Evolutionary conservation across 192 early-diverging fungal genomes (phyloP).

Genomic region (Borealophlyctis nickersoniae): DNA sequence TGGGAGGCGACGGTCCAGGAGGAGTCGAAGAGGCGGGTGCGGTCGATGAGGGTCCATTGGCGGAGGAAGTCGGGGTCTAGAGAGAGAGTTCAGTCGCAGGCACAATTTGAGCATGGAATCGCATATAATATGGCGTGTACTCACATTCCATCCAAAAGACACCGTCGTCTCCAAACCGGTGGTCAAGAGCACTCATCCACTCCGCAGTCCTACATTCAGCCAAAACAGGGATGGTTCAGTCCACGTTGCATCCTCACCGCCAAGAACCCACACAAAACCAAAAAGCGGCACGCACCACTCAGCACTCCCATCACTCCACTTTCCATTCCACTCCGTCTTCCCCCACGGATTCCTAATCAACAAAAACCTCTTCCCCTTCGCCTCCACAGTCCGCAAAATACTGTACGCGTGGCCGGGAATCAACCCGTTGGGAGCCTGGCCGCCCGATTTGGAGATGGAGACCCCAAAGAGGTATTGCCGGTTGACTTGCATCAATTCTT

Average conservation of each 20-base stretch:
- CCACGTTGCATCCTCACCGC: too few relatives aligned
- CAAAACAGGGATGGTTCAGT: background rate
- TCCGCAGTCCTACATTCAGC: conserved; percentile 19
- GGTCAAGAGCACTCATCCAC: conserved; percentile 31
- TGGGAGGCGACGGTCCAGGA: conserved; percentile 19
- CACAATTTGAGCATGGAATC: background rate
- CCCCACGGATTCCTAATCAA: conserved; percentile 53
- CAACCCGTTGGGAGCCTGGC: conserved; percentile 21
- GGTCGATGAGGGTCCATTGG: conserved; percentile 20
- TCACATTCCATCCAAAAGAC: conserved; percentile 37
- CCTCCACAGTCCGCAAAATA: conserved; percentile 43
- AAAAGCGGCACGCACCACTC: conserved; percentile 19
- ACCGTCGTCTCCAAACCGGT: conserved; percentile 36
- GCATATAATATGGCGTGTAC: background rate
- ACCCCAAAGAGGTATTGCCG: conserved; percentile 31
- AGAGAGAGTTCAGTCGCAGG: conserved; percentile 6
- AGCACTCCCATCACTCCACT: conserved; percentile 25
- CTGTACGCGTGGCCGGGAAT: conserved; percentile 47
- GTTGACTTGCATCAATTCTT: conserved; percentile 50
- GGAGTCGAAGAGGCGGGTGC: conserved; percentile 25
- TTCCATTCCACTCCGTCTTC: conserved; percentile 49
- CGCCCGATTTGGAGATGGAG: background rate
- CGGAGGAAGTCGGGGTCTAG: conserved; percentile 30
- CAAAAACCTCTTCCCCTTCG: conserved; percentile 39
- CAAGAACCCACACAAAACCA: background rate